Conservation (phyloP, 768 basidiomycete species). For the Cystofilobasidium bisporidii region DNA sequence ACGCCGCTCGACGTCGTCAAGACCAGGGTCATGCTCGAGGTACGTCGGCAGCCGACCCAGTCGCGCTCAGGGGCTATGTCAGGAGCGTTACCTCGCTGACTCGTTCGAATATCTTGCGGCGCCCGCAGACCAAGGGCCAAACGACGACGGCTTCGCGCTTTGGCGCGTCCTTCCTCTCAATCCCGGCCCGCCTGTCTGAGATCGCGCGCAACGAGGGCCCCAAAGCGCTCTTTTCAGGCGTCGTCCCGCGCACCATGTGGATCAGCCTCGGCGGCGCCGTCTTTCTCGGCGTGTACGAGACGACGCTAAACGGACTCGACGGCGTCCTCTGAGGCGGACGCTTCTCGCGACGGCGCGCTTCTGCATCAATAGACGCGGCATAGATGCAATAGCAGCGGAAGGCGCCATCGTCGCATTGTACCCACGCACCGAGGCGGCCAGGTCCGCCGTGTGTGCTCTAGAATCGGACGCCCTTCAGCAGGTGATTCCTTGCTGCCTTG, state of each 20-base stretch:
- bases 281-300: slow-evolving; percentile 94
- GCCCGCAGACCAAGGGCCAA: not conserved
- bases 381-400: too few relatives aligned
- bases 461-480: too few relatives aligned
- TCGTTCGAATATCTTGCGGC: too few relatives aligned
- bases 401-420: too few relatives aligned
- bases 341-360: too few relatives aligned
- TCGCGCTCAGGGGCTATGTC: too few relatives aligned
- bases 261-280: slow-evolving; percentile 94
- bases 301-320: slow-evolving; percentile 39
- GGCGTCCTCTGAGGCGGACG: slow-evolving; percentile 9
- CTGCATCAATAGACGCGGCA: too few relatives aligned
- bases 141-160: not conserved
- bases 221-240: slow-evolving; percentile 70
- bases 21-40: slow-evolving; percentile 91
- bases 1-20: slow-evolving; percentile 95
- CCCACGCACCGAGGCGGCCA: too few relatives aligned
- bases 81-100: too few relatives aligned
- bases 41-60: slow-evolving; percentile 57
- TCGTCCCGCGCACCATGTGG: slow-evolving; percentile 86
- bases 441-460: too few relatives aligned
- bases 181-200: slow-evolving; percentile 50
- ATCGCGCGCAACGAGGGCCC: slow-evolving; percentile 67
- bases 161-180: slow-evolving; percentile 46
- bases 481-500: too few relatives aligned